Evolutionary conservation across 2,329 filamentous ascomycete genomes (phyloP).

Genomic region (Graphium sp.): DNA sequence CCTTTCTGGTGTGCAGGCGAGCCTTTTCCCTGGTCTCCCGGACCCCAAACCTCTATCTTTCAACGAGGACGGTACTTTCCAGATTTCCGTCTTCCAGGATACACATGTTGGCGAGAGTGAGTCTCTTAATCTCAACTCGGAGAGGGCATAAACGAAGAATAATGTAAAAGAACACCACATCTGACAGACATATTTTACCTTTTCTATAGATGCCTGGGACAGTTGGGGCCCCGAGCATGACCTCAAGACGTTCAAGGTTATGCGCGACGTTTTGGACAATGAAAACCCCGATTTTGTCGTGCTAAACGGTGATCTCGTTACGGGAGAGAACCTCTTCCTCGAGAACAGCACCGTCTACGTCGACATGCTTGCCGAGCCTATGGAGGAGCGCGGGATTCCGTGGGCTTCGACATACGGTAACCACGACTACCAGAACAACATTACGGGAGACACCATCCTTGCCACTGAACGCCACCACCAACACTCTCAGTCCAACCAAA

Average conservation of each 20-base stretch:
- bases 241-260: slow-evolving; percentile 34
- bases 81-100: slow-evolving; percentile 47
- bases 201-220: slow-evolving; percentile 26
- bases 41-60: slow-evolving; percentile 19
- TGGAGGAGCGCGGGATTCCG: slow-evolving; percentile 33
- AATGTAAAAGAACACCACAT: too few relatives aligned
- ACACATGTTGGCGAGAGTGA: slow-evolving; percentile 55
- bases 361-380: slow-evolving; percentile 39
- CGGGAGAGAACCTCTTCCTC: slow-evolving; percentile 42
- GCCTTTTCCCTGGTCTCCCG: too few relatives aligned
- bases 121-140: too few relatives aligned
- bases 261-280: slow-evolving; percentile 36
- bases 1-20: too few relatives aligned
- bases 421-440: slow-evolving; percentile 45
- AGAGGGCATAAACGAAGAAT: too few relatives aligned
- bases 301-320: slow-evolving; percentile 56
- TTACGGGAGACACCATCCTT: slow-evolving; percentile 27
- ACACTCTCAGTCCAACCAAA: too few relatives aligned
- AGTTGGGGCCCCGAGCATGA: slow-evolving; percentile 35
- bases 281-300: slow-evolving; percentile 46
- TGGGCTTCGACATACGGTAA: slow-evolving; percentile 61
- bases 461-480: too few relatives aligned
- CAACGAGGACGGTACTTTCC: slow-evolving; percentile 25
- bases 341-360: slow-evolving; percentile 39
- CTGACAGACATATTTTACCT: background rate